phyloP scores from a whole-genome alignment of 306 rosid genomes.

The Canavalia gladiata region DNA sequence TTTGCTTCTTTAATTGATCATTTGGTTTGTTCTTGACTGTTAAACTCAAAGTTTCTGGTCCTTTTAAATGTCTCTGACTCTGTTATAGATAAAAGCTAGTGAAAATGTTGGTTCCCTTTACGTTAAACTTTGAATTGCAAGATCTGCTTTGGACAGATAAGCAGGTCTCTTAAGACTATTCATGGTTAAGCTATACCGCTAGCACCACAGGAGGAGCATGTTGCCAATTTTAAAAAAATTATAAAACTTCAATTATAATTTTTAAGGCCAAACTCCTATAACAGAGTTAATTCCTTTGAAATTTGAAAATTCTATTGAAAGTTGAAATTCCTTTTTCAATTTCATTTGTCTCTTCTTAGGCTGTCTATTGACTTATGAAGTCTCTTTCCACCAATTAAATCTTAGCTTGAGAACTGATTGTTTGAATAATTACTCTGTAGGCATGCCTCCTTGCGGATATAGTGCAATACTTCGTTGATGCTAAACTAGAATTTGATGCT shows the following conservation, averaged over 20 bases:
- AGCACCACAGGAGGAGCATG: conserved; percentile 10
- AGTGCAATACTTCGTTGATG: conserved; percentile 91
- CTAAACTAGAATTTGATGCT: conserved; percentile 93
- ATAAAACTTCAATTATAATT: conserved; percentile 2
- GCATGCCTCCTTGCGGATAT: conserved; percentile 99
- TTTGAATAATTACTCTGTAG: conserved; percentile 59
- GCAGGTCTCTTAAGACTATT: conserved; percentile 18
- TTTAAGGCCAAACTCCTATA: conserved; percentile 11
- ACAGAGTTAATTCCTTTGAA: not conserved
- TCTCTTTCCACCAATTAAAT: conserved; percentile 31
- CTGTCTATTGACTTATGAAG: conserved; percentile 22
- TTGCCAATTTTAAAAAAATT: conserved; percentile 8
- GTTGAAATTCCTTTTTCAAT: conserved; percentile 34
- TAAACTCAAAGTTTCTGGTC: conserved; percentile 22
- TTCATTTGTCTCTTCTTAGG: conserved; percentile 37
- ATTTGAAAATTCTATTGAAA: conserved; percentile 34
- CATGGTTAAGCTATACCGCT: conserved; percentile 19
- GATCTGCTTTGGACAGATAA: conserved; percentile 35
- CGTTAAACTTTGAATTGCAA: not conserved
- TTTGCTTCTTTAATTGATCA: conserved; percentile 23
- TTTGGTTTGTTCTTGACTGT: conserved; percentile 38
- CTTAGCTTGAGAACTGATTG: conserved; percentile 39
- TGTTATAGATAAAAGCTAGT: conserved; percentile 15
- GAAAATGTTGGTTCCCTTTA: conserved; percentile 22
- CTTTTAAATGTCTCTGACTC: not conserved